Percentiles rank a stretch among this genome's conserved stretches.
phyloP scores from a whole-genome alignment of 148 eudicot genomes.

The Arbutus unedo region DNA sequence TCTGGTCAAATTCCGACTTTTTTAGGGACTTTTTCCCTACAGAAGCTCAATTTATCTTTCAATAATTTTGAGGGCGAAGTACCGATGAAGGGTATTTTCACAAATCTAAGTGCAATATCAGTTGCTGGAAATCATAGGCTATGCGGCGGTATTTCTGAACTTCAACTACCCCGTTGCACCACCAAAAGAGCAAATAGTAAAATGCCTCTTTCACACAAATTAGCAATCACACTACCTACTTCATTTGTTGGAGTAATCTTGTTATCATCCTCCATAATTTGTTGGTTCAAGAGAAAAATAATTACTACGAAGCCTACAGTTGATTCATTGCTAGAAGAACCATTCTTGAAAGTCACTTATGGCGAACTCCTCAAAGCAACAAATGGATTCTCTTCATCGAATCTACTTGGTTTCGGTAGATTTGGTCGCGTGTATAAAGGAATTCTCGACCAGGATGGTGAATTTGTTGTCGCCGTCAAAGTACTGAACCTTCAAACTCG shows the following conservation, averaged over 20 bases:
- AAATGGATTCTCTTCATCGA: background rate
- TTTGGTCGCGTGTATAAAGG: background rate
- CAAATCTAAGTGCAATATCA: slow-evolving; percentile 12
- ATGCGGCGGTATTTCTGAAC: slow-evolving; percentile 9
- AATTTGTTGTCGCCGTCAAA: slow-evolving; percentile 10
- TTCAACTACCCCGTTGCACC: slow-evolving; percentile 7
- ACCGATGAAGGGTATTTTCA: slow-evolving; percentile 11
- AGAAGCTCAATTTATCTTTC: background rate
- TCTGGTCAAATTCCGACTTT: slow-evolving; percentile 3
- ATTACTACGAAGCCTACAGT: background rate
- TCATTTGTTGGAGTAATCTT: background rate
- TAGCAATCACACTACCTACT: background rate
- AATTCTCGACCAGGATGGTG: background rate
- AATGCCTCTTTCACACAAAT: background rate
- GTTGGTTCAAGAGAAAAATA: background rate
- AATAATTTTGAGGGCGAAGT: slow-evolving; percentile 20
- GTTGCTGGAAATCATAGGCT: slow-evolving; percentile 8
- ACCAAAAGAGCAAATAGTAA: background rate
- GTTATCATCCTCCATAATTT: background rate
- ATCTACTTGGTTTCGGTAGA: background rate
- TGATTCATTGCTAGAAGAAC: background rate
- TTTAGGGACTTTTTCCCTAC: background rate
- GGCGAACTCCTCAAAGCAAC: background rate
- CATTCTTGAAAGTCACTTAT: background rate
- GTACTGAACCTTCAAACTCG: slow-evolving; percentile 6